Evolutionary conservation across 2,329 filamentous ascomycete species (phyloP).

Genomic region (Xylaria sp.): DNA sequence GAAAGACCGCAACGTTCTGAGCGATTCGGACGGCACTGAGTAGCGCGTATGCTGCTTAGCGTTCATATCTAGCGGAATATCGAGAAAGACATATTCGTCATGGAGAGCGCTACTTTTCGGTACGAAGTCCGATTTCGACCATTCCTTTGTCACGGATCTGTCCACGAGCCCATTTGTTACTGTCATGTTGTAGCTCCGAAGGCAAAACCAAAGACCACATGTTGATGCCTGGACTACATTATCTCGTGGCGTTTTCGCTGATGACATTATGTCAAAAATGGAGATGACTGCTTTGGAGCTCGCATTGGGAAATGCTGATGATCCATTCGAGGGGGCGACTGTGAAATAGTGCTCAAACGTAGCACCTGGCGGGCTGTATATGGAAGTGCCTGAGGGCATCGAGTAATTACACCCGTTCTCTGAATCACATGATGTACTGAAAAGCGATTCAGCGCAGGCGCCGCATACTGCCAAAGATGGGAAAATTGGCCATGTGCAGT

Average conservation of each 20-base stretch:
- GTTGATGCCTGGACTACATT: conserved; percentile 45
- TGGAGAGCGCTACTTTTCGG: conserved; percentile 43
- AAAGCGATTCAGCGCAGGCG: conserved; percentile 43
- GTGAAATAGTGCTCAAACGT: conserved; percentile 46
- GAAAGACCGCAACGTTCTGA: conserved; percentile 49
- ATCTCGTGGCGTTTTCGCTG: conserved; percentile 40
- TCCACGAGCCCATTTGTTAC: conserved; percentile 47
- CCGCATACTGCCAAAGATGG: conserved; percentile 53
- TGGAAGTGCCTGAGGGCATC: conserved; percentile 46
- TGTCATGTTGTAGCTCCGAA: conserved; percentile 48
- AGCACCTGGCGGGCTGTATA: conserved; percentile 39
- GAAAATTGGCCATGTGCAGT: conserved; percentile 53
- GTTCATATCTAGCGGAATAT: conserved; percentile 48
- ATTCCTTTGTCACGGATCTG: conserved; percentile 43
- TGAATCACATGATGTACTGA: conserved; percentile 33
- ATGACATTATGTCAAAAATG: conserved; percentile 51
- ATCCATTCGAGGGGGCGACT: conserved; percentile 46
- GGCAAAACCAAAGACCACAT: conserved; percentile 54
- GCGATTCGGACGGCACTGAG: conserved; percentile 48
- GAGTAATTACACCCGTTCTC: conserved; percentile 47
- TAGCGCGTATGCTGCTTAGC: conserved; percentile 44
- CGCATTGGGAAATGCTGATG: conserved; percentile 32
- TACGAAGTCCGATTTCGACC: conserved; percentile 48
- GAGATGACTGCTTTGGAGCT: conserved; percentile 49
- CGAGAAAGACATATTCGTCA: conserved; percentile 49